Evolutionary conservation across 768 basidiomycete species (phyloP).

Genomic region (Kwoniella mangroviensis): DNA sequence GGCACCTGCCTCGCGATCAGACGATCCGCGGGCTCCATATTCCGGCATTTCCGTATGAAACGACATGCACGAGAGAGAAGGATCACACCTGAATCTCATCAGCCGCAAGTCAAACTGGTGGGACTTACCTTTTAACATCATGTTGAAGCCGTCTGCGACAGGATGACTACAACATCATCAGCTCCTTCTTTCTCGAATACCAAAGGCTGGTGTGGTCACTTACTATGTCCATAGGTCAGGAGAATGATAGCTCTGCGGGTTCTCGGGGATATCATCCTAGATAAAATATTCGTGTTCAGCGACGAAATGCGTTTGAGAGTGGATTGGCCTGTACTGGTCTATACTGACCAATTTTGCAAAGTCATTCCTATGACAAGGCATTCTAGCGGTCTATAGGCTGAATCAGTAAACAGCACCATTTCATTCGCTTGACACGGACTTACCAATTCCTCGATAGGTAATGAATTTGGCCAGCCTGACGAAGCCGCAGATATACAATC

Average conservation of each 20-base stretch:
- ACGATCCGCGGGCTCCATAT: conserved; percentile 16
- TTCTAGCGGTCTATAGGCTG: conserved; percentile 16
- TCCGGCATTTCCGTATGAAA: conserved; percentile 25
- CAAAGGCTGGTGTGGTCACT: not conserved
- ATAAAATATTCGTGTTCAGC: too few species aligned
- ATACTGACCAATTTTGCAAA: conserved; percentile 28
- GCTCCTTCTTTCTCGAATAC: not conserved
- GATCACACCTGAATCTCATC: conserved; percentile 20
- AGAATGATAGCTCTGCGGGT: conserved; percentile 34
- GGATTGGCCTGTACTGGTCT: too few species aligned
- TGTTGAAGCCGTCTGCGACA: conserved; percentile 30
- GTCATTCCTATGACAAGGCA: conserved; percentile 27
- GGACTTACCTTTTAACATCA: conserved; percentile 33
- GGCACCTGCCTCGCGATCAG: conserved; percentile 12
- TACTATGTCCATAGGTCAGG: conserved; percentile 38
- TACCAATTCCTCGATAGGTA: conserved; percentile 44
- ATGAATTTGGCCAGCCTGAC: conserved; percentile 40
- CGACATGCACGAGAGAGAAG: conserved; percentile 26
- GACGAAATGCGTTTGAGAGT: too few species aligned
- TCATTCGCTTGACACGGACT: conserved; percentile 9
- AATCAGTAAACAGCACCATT: not conserved
- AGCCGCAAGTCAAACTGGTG: not conserved
- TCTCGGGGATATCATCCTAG: conserved; percentile 20
- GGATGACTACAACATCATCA: conserved; percentile 33
- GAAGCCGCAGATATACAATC: conserved; percentile 35